These are phyloP conservation scores for Marasmius fiardii DNA, from an alignment of 1,284 basidiomycete genomes.

Conservation along the genomic window DNA sequence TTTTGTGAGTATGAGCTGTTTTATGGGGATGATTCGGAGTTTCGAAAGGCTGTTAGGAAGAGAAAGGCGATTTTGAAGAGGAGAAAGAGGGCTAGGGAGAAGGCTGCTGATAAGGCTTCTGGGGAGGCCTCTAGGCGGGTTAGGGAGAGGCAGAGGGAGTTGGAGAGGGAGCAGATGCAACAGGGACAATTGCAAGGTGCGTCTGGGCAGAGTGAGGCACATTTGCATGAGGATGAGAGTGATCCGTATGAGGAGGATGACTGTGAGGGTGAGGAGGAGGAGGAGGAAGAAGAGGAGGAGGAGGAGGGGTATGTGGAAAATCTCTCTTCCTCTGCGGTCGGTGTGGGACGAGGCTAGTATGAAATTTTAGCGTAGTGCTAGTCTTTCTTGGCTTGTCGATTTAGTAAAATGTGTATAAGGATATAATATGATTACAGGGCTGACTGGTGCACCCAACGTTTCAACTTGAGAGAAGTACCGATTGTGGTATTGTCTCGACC, in stretches of 20 bases:
- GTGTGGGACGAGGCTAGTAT: not conserved
- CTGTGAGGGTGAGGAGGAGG: constrained; percentile 26
- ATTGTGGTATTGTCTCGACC: too few relatives aligned
- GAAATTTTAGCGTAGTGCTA: too few relatives aligned
- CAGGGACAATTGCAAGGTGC: constrained; percentile 5
- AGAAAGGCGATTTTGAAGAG: constrained; percentile 78
- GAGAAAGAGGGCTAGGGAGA: constrained; percentile 71
- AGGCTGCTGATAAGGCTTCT: constrained; percentile 56
- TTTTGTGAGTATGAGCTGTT: constrained; percentile 87
- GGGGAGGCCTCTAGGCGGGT: constrained; percentile 14
- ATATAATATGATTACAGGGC: too few relatives aligned
- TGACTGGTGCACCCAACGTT: too few relatives aligned
- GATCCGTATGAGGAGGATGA: constrained; percentile 35
- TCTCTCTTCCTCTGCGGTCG: not conserved
- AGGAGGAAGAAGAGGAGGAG: constrained; percentile 20
- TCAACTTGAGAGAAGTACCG: too few relatives aligned
- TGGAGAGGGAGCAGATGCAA: constrained; percentile 7
- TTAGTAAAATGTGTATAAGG: too few relatives aligned
- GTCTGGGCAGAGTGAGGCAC: constrained; percentile 20
- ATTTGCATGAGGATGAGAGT: constrained; percentile 24
- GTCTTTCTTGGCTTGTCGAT: too few relatives aligned
- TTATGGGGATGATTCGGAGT: constrained; percentile 70
- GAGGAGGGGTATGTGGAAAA: constrained; percentile 8
- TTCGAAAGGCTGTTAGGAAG: constrained; percentile 62
- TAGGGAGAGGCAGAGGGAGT: constrained; percentile 6